phyloP scores from a whole-genome alignment of 2,329 filamentous ascomycete species.

The Pseudocercospora vitis region DNA sequence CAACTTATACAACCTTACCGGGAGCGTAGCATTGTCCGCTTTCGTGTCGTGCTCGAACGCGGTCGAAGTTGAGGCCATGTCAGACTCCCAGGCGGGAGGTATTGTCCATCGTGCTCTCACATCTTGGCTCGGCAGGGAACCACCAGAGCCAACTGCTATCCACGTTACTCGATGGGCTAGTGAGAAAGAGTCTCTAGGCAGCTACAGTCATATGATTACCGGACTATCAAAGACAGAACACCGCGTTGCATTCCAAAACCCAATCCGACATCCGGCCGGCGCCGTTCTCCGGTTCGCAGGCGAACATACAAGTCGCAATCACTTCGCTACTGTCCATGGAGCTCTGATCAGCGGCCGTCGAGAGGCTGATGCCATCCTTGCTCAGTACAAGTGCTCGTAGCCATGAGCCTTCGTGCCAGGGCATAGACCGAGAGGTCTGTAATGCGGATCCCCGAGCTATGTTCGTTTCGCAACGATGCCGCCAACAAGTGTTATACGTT shows the following conservation, averaged over 20 bases:
- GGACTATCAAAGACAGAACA: conserved; percentile 24
- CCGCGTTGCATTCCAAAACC: conserved; percentile 24
- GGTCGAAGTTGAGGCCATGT: conserved; percentile 23
- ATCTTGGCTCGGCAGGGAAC: conserved; percentile 25
- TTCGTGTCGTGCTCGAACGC: conserved; percentile 31
- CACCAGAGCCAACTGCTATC: conserved; percentile 24
- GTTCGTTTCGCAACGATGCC: too few species aligned
- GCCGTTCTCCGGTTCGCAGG: conserved; percentile 29
- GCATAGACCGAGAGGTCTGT: neutral
- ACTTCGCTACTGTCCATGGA: conserved; percentile 33
- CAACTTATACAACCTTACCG: conserved; percentile 28
- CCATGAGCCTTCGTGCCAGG: neutral
- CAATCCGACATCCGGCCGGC: conserved; percentile 16
- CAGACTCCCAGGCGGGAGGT: conserved; percentile 21
- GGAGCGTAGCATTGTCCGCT: conserved; percentile 23
- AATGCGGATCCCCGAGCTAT: too few species aligned
- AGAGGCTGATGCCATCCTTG: conserved; percentile 28
- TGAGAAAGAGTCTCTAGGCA: conserved; percentile 26
- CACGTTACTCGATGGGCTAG: conserved; percentile 30
- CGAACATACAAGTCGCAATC: conserved; percentile 30
- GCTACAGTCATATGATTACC: conserved; percentile 32
- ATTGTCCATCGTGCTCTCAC: conserved; percentile 28
- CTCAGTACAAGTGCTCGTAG: neutral
- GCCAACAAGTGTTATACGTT: too few species aligned
- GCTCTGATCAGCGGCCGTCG: conserved; percentile 31